phyloP scores from a whole-genome alignment of 768 basidiomycete species.

The Amanita polypyramis region DNA sequence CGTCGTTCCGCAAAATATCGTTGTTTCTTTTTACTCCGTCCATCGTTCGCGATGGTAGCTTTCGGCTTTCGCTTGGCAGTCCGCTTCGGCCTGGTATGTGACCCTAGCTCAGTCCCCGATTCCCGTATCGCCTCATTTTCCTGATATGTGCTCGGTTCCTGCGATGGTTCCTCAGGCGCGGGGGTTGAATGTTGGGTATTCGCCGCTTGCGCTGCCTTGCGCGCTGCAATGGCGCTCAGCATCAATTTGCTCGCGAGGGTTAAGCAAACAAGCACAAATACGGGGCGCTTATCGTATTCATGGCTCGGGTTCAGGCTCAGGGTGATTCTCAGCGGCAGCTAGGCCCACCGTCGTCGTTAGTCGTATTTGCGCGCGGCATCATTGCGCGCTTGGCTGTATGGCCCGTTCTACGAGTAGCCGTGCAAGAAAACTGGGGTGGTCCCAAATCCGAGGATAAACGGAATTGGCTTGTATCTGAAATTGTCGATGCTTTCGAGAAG shows the following conservation, averaged over 20 bases:
- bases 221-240: slow-evolving; percentile 67
- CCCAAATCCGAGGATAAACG: slow-evolving; percentile 59
- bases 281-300: neutral
- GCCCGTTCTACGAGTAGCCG: slow-evolving; percentile 80
- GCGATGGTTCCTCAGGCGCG: neutral
- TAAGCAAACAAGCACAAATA: slow-evolving; percentile 6
- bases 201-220: slow-evolving; percentile 46
- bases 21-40: slow-evolving; percentile 13
- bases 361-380: slow-evolving; percentile 81
- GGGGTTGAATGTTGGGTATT: neutral
- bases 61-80: neutral
- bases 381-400: slow-evolving; percentile 76
- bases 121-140: slow-evolving; percentile 14
- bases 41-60: neutral
- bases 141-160: slow-evolving; percentile 7
- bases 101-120: neutral
- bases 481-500: slow-evolving; percentile 72
- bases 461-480: slow-evolving; percentile 73
- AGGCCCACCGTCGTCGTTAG: slow-evolving; percentile 31
- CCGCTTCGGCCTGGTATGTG: neutral
- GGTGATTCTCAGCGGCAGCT: neutral
- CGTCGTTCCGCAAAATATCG: slow-evolving; percentile 23
- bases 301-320: too few relatives aligned
- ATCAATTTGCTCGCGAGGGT: slow-evolving; percentile 20
- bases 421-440: slow-evolving; percentile 84